Base-by-base conservation (phyloP, 2,329 filamentous ascomycete species). In the Aspergillus nomiae region DNA sequence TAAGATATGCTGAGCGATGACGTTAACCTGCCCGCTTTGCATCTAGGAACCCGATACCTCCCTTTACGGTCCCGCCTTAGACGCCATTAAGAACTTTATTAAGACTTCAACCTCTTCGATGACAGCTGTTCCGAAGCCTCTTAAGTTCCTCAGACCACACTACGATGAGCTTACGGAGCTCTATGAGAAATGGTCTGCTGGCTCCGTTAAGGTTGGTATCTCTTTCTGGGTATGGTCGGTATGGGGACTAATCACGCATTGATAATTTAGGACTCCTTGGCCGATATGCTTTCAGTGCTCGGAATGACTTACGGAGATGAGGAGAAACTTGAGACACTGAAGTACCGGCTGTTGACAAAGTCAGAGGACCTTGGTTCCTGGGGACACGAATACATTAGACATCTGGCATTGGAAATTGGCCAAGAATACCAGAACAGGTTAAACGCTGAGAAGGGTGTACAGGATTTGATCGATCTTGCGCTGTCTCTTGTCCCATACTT, bases 271-370 rank as follows among this genome's bases (percentile, higher is more conserved):
- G 82, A 87, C 76, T 87, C 93, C 4, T 84, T 99, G 68, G 96
- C 95, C 53, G 96, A 99, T 81, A 95, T 97, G 71, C 84, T 99
- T 58, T 99, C 95, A 16, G 95, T 99, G 56, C 91, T 99, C 70
- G 95, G 94, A 65, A 99, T 99, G 95, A 99, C 95, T 60, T 97
- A 94, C 77, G 97, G 94, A 56, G 94, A 98, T 75, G 95, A 98
- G 80, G 92, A 97, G 73, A 89, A 92, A 78, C 88, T 96, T 80
- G 95, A 99, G 78, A 97, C 95, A 56, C 87, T 99, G 73, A 98
- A 97, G 81, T 99, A 95, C 83, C 89, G 95, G 69, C 86, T 99
- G 58, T 86, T 97, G 64, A 90, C 94, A 41, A 93, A 94, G 34
- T 92, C 93, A 45, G 89, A 93, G 77, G 95, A 99, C 78, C 92